phyloP scores from a whole-genome alignment of 768 basidiomycete genomes.

The Termitomyces sp. region DNA sequence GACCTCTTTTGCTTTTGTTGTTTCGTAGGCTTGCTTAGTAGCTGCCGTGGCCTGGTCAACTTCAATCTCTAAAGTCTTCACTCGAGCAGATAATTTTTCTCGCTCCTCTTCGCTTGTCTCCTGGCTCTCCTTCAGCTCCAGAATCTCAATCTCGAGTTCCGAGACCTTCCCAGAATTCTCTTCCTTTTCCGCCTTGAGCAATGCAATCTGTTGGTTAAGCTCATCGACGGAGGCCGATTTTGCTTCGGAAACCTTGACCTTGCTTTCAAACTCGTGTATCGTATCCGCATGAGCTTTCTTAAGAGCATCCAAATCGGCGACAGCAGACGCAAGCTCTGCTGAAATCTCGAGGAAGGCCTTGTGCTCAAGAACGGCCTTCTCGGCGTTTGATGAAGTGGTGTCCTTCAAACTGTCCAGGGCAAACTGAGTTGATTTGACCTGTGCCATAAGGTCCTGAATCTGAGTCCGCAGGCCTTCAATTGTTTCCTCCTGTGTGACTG shows the following conservation, averaged over 20 bases:
- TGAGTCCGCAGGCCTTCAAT: conserved; percentile 46
- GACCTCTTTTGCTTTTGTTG: conserved; percentile 41
- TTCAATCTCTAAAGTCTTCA: conserved; percentile 51
- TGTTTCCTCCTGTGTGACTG: conserved; percentile 36
- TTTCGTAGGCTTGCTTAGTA: conserved; percentile 42
- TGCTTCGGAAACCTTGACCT: conserved; percentile 41
- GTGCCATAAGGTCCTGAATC: conserved; percentile 44
- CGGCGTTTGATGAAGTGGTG: conserved; percentile 34
- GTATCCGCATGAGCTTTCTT: conserved; percentile 46
- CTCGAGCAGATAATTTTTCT: conserved; percentile 34
- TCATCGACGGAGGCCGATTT: conserved; percentile 36
- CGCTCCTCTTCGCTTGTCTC: conserved; percentile 62
- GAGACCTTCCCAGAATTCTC: conserved; percentile 68
- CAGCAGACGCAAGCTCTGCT: conserved; percentile 51
- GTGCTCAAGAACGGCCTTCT: conserved; percentile 52
- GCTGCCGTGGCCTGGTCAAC: conserved; percentile 43
- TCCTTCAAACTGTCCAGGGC: conserved; percentile 46
- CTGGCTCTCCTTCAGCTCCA: conserved; percentile 69
- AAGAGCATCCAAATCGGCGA: conserved; percentile 46
- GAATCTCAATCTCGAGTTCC: conserved; percentile 76
- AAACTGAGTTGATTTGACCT: conserved; percentile 45
- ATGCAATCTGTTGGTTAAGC: conserved; percentile 22
- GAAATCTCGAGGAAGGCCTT: conserved; percentile 62
- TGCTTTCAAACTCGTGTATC: conserved; percentile 40
- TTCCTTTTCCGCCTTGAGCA: conserved; percentile 61